Percentiles rank a stretch among this genome's conserved stretches.
Conservation (phyloP, 176 grass and related monocot species). For the Musa itinerans region DNA sequence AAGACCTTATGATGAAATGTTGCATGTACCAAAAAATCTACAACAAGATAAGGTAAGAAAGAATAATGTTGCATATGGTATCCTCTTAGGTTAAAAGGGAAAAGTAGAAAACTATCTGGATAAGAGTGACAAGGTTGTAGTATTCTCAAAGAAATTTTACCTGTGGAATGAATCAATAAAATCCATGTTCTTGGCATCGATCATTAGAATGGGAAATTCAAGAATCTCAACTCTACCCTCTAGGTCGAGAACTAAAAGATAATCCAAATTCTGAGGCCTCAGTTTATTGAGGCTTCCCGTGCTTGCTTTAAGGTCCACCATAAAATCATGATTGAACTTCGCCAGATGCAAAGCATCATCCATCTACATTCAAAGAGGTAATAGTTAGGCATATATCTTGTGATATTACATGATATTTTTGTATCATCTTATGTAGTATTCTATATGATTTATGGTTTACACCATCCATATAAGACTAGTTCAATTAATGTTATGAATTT, state of each 20-base stretch:
- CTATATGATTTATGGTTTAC: neutral
- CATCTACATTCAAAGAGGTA: constrained; percentile 39
- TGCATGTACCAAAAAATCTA: too few species aligned
- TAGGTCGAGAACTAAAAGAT: constrained; percentile 84
- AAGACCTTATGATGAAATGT: too few species aligned
- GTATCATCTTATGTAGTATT: neutral
- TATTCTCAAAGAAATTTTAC: constrained; percentile 28
- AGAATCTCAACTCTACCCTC: constrained; percentile 97
- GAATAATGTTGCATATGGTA: too few species aligned
- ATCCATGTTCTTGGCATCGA: constrained; percentile 59
- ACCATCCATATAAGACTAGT: neutral
- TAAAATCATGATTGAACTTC: constrained; percentile 77
- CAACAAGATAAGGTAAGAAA: too few species aligned
- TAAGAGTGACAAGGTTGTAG: too few species aligned
- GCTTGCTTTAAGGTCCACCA: constrained; percentile 49
- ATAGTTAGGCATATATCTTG: constrained; percentile 4
- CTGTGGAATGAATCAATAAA: constrained; percentile 86
- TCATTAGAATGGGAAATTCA: constrained; percentile 84
- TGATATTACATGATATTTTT: neutral
- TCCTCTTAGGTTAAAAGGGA: neutral
- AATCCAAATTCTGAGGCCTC: constrained; percentile 60
- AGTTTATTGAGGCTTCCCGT: constrained; percentile 32
- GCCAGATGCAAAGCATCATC: constrained; percentile 54
- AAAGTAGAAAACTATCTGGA: neutral
- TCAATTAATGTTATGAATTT: too few species aligned